Evolutionary conservation across 768 basidiomycete species (phyloP).

Genomic region (Asterophora parasitica): DNA sequence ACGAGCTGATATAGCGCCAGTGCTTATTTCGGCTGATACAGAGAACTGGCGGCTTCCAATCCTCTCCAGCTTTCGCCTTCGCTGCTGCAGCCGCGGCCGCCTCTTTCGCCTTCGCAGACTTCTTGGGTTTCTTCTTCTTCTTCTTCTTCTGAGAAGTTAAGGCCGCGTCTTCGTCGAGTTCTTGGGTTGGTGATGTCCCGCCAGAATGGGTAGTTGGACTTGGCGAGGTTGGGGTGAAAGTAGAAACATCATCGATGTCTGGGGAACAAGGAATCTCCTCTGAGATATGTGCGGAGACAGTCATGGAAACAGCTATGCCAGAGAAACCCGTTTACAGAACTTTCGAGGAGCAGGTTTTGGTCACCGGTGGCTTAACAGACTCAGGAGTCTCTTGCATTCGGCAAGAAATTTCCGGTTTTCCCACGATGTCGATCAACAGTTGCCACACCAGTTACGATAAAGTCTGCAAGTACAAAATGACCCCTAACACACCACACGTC

Average conservation of each 20-base stretch:
- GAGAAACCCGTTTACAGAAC: too few species aligned
- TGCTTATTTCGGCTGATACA: constrained; percentile 93
- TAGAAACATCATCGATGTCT: constrained; percentile 10
- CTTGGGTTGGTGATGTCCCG: constrained; percentile 26
- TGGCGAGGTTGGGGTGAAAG: constrained; percentile 5
- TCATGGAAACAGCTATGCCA: constrained; percentile 4
- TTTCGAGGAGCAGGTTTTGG: too few species aligned
- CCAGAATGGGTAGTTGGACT: constrained; percentile 21
- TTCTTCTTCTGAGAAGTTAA: constrained; percentile 53
- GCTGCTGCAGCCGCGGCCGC: constrained; percentile 19
- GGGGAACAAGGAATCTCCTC: constrained; percentile 7
- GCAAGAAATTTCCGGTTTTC: constrained; percentile 12
- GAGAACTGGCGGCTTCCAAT: constrained; percentile 58
- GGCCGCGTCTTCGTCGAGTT: constrained; percentile 22
- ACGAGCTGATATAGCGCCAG: constrained; percentile 90
- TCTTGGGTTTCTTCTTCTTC: constrained; percentile 63
- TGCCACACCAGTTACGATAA: too few species aligned
- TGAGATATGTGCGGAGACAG: background rate
- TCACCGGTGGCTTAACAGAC: background rate
- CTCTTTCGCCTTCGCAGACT: constrained; percentile 44
- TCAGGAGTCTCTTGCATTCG: too few species aligned
- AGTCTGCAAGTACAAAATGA: too few species aligned
- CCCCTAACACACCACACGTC: too few species aligned
- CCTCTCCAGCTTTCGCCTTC: constrained; percentile 30
- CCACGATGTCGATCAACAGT: constrained; percentile 7